phyloP scores from a whole-genome alignment of 2,329 filamentous ascomycete species.

The Dactylonectria macrodidyma region DNA sequence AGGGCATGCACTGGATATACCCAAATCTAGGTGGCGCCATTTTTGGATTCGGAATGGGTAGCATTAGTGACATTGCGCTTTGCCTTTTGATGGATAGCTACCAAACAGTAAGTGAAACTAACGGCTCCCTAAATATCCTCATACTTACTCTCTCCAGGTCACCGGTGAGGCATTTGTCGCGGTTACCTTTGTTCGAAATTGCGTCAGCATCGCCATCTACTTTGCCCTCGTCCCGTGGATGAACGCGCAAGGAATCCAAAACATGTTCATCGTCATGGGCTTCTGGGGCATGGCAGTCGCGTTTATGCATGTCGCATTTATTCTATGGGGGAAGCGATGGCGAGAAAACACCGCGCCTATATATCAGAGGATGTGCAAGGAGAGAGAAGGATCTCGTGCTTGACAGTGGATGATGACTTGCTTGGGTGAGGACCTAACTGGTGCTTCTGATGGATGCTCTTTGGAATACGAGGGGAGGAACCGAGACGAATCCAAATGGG shows the following conservation, averaged over 20 bases:
- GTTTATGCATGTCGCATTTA: slow-evolving; percentile 27
- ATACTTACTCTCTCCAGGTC: slow-evolving; percentile 1
- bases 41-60: slow-evolving; percentile 54
- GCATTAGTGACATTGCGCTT: slow-evolving; percentile 51
- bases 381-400: slow-evolving; percentile 10
- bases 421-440: too few relatives aligned
- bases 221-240: slow-evolving; percentile 35
- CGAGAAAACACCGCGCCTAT: slow-evolving; percentile 24
- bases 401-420: background rate
- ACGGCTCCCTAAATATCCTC: background rate
- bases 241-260: slow-evolving; percentile 29
- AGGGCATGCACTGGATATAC: slow-evolving; percentile 59
- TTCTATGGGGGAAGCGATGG: slow-evolving; percentile 30
- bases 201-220: slow-evolving; percentile 33
- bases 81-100: slow-evolving; percentile 54
- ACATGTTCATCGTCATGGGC: slow-evolving; percentile 34
- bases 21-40: slow-evolving; percentile 52
- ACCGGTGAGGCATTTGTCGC: slow-evolving; percentile 33
- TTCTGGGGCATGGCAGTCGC: slow-evolving; percentile 23
- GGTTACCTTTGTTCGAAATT: slow-evolving; percentile 28
- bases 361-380: slow-evolving; percentile 28
- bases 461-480: background rate
- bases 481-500: too few relatives aligned
- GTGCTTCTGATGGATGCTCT: too few relatives aligned
- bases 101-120: slow-evolving; percentile 15